Evolutionary conservation across 805 yeast genomes (phyloP).

Genomic region (Hemisphaericaspora nanyangensis): DNA sequence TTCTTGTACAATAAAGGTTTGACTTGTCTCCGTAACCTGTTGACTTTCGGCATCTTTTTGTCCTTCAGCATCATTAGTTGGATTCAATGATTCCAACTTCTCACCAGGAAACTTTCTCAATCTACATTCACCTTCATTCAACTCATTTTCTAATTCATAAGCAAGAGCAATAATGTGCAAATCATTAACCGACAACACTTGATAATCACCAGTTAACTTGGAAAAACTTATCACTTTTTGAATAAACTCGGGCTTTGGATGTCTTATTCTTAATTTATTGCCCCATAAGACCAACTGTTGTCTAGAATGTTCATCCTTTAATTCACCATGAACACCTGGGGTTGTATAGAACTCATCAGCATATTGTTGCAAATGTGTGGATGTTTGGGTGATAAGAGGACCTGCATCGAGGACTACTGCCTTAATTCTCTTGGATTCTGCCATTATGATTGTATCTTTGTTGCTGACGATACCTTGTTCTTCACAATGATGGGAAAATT

Average conservation of each 20-base stretch:
- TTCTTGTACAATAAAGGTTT: neutral
- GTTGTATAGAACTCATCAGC: conserved; percentile 81
- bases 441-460: conserved; percentile 1
- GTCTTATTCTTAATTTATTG: conserved; percentile 63
- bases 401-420: conserved; percentile 89
- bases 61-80: conserved; percentile 7
- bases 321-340: conserved; percentile 85
- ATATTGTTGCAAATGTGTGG: conserved; percentile 62
- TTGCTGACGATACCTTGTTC: too few relatives aligned
- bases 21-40: conserved; percentile 2
- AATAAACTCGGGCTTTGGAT: conserved; percentile 66
- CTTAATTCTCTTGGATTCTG: conserved; percentile 27
- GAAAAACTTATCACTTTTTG: conserved; percentile 73
- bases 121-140: conserved; percentile 65
- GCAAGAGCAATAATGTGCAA: conserved; percentile 87
- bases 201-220: conserved; percentile 83
- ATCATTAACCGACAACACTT: conserved; percentile 88
- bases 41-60: conserved; percentile 5
- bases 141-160: conserved; percentile 77
- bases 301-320: conserved; percentile 81
- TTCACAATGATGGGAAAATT: too few relatives aligned
- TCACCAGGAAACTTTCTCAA: conserved; percentile 75
- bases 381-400: conserved; percentile 84
- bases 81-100: conserved; percentile 17
- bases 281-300: conserved; percentile 79